Conservation (phyloP, 1,139 yeast species). For the Hanseniaspora uvarum region DNA sequence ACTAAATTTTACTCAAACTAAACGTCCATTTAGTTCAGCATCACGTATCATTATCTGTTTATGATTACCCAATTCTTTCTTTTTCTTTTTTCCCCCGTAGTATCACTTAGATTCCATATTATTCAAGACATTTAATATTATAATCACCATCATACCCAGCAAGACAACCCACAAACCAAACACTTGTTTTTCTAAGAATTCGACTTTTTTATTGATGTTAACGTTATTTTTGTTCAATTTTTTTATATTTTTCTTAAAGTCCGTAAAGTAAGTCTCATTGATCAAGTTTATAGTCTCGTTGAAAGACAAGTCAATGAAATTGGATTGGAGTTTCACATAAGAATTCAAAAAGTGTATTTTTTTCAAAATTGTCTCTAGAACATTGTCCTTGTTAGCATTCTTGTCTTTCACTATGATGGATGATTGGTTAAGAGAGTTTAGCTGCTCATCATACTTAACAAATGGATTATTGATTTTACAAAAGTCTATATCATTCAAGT, state of each 20-base stretch:
- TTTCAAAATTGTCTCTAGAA: constrained; percentile 9
- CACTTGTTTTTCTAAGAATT: not conserved
- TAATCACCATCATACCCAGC: not conserved
- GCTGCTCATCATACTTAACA: constrained; percentile 9
- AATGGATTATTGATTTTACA: constrained; percentile 12
- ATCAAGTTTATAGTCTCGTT: constrained; percentile 13
- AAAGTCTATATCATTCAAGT: constrained; percentile 1
- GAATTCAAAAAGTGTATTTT: constrained; percentile 9
- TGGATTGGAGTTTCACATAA: constrained; percentile 8
- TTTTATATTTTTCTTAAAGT: constrained; percentile 7
- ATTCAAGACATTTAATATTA: not conserved
- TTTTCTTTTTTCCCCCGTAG: too few species aligned
- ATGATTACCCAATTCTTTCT: too few species aligned
- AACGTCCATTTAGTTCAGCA: too few species aligned
- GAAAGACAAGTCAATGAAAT: constrained; percentile 12
- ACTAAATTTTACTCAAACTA: too few species aligned
- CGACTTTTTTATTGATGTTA: not conserved
- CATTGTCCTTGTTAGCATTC: constrained; percentile 3
- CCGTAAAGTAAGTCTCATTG: constrained; percentile 2
- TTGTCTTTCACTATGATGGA: not conserved
- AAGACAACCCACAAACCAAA: not conserved
- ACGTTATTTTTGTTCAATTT: not conserved
- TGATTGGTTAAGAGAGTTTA: not conserved
- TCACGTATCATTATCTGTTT: too few species aligned
- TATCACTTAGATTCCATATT: not conserved